phyloP scores from a whole-genome alignment of 306 rosid species.

The Castanopsis chinensis region DNA sequence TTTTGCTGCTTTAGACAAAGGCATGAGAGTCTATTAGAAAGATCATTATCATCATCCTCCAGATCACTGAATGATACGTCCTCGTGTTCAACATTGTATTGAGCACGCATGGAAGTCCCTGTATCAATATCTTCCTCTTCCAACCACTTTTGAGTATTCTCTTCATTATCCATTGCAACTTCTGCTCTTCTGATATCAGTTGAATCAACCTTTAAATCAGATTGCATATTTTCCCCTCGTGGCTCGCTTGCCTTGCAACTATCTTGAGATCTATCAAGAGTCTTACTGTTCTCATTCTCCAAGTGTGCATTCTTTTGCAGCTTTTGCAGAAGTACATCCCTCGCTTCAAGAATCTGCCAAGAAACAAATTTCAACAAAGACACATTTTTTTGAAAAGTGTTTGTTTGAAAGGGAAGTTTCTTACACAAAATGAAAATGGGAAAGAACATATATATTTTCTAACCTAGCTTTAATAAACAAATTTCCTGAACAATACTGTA shows the following conservation, averaged over 20 bases:
- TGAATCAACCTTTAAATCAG: constrained; percentile 25
- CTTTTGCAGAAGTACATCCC: constrained; percentile 54
- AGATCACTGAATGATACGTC: constrained; percentile 81
- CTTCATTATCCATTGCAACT: constrained; percentile 46
- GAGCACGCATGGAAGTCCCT: constrained; percentile 34
- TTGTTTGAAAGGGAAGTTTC: not conserved
- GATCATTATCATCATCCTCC: constrained; percentile 56
- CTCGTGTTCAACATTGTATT: constrained; percentile 43
- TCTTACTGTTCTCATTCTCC: constrained; percentile 27
- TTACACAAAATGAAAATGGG: too few relatives aligned
- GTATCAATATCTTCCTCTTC: constrained; percentile 45
- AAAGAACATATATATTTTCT: not conserved
- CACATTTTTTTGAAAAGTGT: not conserved
- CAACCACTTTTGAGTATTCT: constrained; percentile 39
- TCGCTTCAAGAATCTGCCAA: constrained; percentile 73
- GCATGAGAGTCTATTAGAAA: constrained; percentile 45
- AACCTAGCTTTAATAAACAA: not conserved
- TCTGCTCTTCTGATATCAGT: constrained; percentile 32
- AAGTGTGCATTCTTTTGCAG: constrained; percentile 42
- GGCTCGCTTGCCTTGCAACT: constrained; percentile 28
- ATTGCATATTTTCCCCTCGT: constrained; percentile 23
- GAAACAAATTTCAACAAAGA: not conserved
- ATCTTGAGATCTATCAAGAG: constrained; percentile 28
- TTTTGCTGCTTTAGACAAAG: too few relatives aligned
- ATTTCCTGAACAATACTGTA: not conserved